Evolutionary conservation across 2,329 filamentous ascomycete species (phyloP).

Genomic region (Dryadomyces quercus-mongolicae): DNA sequence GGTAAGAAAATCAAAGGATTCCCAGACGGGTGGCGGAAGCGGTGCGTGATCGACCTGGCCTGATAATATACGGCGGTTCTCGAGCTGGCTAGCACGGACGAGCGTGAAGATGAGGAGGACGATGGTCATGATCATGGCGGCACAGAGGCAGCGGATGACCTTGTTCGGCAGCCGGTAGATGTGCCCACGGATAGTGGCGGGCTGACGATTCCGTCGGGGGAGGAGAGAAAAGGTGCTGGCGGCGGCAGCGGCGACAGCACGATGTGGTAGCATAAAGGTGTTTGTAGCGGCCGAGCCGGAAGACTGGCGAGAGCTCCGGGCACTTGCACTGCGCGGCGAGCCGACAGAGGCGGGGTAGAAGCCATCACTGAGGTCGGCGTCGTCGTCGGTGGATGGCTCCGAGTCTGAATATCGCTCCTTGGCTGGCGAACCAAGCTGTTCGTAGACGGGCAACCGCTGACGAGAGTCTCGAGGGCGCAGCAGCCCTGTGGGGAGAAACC

Average conservation of each 20-base stretch:
- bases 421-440: constrained; percentile 24
- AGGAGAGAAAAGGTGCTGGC: not conserved
- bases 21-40: constrained; percentile 61
- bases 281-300: constrained; percentile 31
- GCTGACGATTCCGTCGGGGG: constrained; percentile 1
- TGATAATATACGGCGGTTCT: constrained; percentile 48
- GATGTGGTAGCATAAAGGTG: constrained; percentile 31
- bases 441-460: constrained; percentile 36
- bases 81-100: constrained; percentile 59
- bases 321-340: constrained; percentile 29
- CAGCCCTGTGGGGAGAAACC: constrained; percentile 24
- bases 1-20: constrained; percentile 72
- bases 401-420: constrained; percentile 43
- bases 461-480: constrained; percentile 33
- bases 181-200: constrained; percentile 12
- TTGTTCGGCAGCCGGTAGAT: constrained; percentile 57
- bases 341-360: constrained; percentile 25
- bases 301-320: constrained; percentile 38
- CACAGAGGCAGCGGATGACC: constrained; percentile 66
- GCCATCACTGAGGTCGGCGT: constrained; percentile 24
- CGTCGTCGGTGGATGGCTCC: constrained; percentile 32
- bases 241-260: constrained; percentile 19
- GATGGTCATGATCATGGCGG: constrained; percentile 56
- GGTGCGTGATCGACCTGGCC: constrained; percentile 47
- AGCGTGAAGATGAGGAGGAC: constrained; percentile 67